Percentiles rank a stretch among this genome's conserved stretches.
Conservation (phyloP, 2,329 filamentous ascomycete genomes). For the Dactylonectria macrodidyma region DNA sequence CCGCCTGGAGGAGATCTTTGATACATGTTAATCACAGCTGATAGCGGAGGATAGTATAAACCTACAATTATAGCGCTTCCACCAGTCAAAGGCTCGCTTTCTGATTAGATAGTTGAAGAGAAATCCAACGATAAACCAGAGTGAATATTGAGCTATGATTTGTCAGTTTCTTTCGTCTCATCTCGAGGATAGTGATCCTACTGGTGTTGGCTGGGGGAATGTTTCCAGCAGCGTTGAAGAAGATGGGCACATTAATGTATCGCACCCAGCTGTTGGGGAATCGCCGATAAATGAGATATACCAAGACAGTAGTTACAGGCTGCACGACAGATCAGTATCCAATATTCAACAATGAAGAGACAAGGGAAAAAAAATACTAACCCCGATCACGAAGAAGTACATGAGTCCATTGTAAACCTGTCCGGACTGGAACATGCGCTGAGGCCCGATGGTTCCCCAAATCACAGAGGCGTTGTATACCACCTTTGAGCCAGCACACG, state of each 20-base stretch:
- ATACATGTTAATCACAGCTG: not conserved
- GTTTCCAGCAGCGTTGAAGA: conserved; percentile 31
- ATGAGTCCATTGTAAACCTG: conserved; percentile 25
- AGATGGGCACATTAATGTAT: conserved; percentile 28
- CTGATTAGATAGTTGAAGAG: conserved; percentile 26
- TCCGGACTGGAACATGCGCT: conserved; percentile 27
- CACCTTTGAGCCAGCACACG: conserved; percentile 26
- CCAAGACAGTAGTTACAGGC: conserved; percentile 18
- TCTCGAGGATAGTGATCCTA: not conserved
- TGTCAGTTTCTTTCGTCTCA: not conserved
- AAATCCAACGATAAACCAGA: conserved; percentile 28
- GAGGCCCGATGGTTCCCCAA: conserved; percentile 28
- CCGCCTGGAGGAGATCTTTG: conserved; percentile 16
- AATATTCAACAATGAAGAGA: not conserved
- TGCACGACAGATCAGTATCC: not conserved
- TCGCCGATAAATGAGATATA: conserved; percentile 19
- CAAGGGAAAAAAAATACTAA: not conserved
- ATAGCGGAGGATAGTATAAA: not conserved
- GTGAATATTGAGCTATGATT: conserved; percentile 21
- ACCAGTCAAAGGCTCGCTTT: conserved; percentile 27
- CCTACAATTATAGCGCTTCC: conserved; percentile 32
- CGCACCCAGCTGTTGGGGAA: conserved; percentile 26
- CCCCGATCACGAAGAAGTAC: conserved; percentile 29
- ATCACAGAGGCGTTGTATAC: conserved; percentile 28
- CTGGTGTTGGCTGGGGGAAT: conserved; percentile 26